Conservation (phyloP, 2,329 filamentous ascomycete genomes). For the Calycina marina region DNA sequence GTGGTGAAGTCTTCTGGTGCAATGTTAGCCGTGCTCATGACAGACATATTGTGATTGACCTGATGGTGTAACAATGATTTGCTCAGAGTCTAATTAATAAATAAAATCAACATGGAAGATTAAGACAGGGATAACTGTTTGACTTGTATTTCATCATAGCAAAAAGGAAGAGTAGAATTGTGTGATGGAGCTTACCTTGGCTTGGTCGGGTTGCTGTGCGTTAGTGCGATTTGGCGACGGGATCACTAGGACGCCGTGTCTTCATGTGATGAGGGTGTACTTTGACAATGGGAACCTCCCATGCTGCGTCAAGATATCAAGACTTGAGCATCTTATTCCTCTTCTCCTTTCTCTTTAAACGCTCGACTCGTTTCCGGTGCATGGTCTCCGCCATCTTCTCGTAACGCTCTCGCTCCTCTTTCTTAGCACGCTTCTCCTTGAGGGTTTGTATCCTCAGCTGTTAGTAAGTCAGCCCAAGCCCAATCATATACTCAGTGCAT, state of each 20-base stretch:
- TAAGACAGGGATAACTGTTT: constrained; percentile 99
- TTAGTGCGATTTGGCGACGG: no score
- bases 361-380: constrained; percentile 89
- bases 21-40: no score
- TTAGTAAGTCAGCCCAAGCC: not conserved
- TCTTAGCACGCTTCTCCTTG: constrained; percentile 71
- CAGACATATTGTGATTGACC: no score
- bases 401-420: constrained; percentile 86
- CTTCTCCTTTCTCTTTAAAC: constrained; percentile 91
- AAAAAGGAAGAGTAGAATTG: no score
- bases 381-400: constrained; percentile 95
- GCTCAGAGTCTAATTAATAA: constrained; percentile 63
- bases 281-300: no score
- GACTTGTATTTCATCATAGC: constrained; percentile 34
- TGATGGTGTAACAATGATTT: constrained; percentile 22
- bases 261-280: not conserved
- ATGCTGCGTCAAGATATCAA: no score
- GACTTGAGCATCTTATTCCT: constrained; percentile 72
- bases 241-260: no score
- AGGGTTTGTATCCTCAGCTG: constrained; percentile 66
- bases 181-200: no score
- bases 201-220: no score
- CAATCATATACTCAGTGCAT: not conserved
- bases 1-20: no score
- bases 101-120: constrained; percentile 69